phyloP scores from a whole-genome alignment of 495 filamentous ascomycete genomes.

The Hyaloscypha variabilis region DNA sequence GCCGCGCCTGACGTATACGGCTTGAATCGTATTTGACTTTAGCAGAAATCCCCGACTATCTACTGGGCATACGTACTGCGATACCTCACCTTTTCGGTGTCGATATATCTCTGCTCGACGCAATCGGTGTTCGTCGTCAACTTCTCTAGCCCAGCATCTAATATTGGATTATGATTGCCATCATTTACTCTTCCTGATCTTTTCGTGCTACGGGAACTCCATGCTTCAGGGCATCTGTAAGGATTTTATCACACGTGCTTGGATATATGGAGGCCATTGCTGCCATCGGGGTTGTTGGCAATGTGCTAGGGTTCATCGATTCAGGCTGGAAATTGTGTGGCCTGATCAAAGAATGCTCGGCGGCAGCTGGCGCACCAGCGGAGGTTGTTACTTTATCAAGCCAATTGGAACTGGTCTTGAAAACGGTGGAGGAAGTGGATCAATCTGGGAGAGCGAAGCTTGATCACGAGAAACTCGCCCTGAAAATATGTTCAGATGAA shows the following conservation, averaged over 20 bases:
- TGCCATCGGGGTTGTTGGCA: constrained; percentile 8
- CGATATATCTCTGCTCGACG: not conserved
- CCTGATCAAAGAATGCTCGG: constrained; percentile 5
- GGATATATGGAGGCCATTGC: not conserved
- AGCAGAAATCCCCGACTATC: not conserved
- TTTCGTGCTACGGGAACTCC: not conserved
- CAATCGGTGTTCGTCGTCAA: not conserved
- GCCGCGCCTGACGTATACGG: not conserved
- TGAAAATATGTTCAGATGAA: constrained; percentile 2
- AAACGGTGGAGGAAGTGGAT: constrained; percentile 7
- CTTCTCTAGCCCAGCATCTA: not conserved
- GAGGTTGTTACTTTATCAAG: constrained; percentile 3
- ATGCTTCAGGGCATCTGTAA: not conserved
- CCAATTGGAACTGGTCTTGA: not conserved
- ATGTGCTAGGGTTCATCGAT: constrained; percentile 7
- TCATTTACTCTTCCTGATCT: not conserved
- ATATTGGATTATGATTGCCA: not conserved
- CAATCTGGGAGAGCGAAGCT: constrained; percentile 2
- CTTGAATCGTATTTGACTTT: not conserved
- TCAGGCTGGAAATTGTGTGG: not conserved
- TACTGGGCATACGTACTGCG: not conserved
- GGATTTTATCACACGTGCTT: not conserved
- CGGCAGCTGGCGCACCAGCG: not conserved
- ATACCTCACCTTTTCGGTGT: not conserved
- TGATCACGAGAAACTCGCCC: constrained; percentile 1